These are phyloP conservation scores for Hura crepitans DNA, from an alignment of 441 rosid genomes.

Conservation along the genomic window DNA sequence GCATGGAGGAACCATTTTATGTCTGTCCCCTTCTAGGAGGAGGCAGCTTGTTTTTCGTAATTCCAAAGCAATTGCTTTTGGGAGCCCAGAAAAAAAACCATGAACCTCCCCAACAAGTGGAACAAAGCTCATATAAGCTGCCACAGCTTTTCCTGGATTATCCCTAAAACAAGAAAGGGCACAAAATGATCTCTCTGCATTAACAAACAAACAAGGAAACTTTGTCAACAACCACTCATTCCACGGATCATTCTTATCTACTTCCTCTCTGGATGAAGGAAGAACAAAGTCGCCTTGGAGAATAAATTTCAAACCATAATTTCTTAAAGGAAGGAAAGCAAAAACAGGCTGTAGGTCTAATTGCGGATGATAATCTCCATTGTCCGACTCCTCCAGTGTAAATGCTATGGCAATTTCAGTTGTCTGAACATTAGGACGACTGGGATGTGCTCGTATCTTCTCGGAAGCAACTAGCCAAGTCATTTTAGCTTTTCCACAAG, in stretches of 20 bases:
- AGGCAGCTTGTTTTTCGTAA: constrained; percentile 71
- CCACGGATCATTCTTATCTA: constrained; percentile 95
- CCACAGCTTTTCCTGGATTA: constrained; percentile 74
- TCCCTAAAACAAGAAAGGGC: constrained; percentile 77
- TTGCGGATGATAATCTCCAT: constrained; percentile 57
- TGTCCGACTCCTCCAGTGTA: constrained; percentile 62
- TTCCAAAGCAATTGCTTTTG: constrained; percentile 66
- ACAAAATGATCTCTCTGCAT: constrained; percentile 65
- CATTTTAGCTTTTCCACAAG: constrained; percentile 66
- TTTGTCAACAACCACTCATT: constrained; percentile 88
- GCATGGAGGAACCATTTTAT: constrained; percentile 86
- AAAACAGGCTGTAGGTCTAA: constrained; percentile 87
- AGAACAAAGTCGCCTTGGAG: constrained; percentile 95
- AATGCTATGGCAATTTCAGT: constrained; percentile 90
- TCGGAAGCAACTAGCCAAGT: constrained; percentile 92
- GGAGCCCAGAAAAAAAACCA: constrained; percentile 85
- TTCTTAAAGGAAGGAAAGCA: constrained; percentile 96
- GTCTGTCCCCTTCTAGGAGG: constrained; percentile 69
- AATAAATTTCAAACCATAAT: constrained; percentile 95
- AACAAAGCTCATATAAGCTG: constrained; percentile 81
- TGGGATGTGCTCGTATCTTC: constrained; percentile 53
- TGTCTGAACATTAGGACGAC: constrained; percentile 57
- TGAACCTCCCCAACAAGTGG: constrained; percentile 95
- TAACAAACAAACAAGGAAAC: constrained; percentile 71
- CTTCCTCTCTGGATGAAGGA: constrained; percentile 98